These are phyloP conservation scores for Hanseniaspora pseudoguilliermondii DNA, from an alignment of 805 yeast genomes.

Conservation along the genomic window DNA sequence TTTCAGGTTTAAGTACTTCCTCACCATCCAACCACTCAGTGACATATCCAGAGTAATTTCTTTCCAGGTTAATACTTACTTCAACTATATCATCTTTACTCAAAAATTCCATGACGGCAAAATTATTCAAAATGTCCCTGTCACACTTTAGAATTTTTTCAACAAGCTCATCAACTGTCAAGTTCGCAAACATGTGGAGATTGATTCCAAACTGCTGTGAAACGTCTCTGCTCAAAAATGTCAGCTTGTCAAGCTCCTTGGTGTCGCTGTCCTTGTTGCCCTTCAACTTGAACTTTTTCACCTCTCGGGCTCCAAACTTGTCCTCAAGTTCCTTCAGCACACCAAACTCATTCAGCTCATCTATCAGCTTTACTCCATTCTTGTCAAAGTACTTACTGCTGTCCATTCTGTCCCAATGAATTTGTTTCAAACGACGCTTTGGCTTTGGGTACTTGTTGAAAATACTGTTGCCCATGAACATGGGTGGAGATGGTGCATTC, in stretches of 20 bases:
- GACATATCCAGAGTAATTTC: conserved; percentile 69
- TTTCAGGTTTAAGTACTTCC: conserved; percentile 39
- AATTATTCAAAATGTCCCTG: conserved; percentile 50
- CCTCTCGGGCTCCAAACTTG: conserved; percentile 73
- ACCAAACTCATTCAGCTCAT: conserved; percentile 60
- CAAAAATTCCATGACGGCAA: conserved; percentile 74
- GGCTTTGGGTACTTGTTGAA: conserved; percentile 53
- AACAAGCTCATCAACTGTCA: conserved; percentile 55
- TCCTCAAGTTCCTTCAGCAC: conserved; percentile 72
- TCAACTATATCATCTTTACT: conserved; percentile 63
- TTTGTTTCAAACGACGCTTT: conserved; percentile 68
- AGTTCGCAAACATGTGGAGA: conserved; percentile 57
- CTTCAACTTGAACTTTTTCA: conserved; percentile 30
- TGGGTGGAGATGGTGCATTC: conserved; percentile 13
- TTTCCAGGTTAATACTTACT: conserved; percentile 54
- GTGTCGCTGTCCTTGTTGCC: not conserved
- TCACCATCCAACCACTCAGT: conserved; percentile 43
- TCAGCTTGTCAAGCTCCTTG: conserved; percentile 37
- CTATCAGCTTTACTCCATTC: conserved; percentile 41
- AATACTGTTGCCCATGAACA: conserved; percentile 15
- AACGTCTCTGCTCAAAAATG: conserved; percentile 68
- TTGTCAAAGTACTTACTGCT: conserved; percentile 78
- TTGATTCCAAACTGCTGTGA: conserved; percentile 94
- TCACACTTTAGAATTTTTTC: conserved; percentile 65
- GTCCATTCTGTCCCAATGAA: conserved; percentile 94